Base-by-base conservation (phyloP, 1,284 basidiomycete genomes). In the Ceratobasidium sp. region DNA sequence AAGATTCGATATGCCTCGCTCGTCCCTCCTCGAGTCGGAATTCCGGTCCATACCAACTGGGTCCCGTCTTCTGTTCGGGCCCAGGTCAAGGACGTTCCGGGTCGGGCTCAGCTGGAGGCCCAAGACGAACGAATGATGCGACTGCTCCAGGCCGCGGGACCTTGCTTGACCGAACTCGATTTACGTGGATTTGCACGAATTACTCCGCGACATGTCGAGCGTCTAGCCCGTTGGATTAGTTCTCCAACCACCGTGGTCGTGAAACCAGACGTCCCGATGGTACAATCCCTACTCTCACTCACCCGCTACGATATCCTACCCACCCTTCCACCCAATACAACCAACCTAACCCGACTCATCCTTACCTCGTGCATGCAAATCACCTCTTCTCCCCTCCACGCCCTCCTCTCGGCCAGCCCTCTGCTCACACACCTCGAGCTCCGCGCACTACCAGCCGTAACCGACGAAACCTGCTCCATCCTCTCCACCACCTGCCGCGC, bases 311-410 rank as follows among this genome's bases (percentile, higher is more conserved):
- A 52, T 12, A 34, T 29, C 6, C 13, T 57, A 15, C 35, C 40
- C 31, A 15, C 54, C 35, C 64, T 56, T 13, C 34, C 71, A 3
- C 71, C 72, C 12, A 82, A 67, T 75, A 82, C 69, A 1, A 73
- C 73, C 74, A 92, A 88, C 73, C 82, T 93, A 65, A 90, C 87
- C 3, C 76, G 77, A 22, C 81, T 96, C 74, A 88, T 93, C 73
- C 80, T 97, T 17, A 84, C 86, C 75, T 92, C 93, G 31, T 96
- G 93, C 78, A 81, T 82, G 1, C 77, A 80, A 7, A 75, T 97
- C 56, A 85, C 86, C 0, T 85, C 87, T 0, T 80, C 80, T 3
- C 85, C 90, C 2, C 80, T 97, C 22, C 86, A 91, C 74, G 79
- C 86, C 64, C 83, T 97, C 31, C 81, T 97, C 50, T 78, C 84